Evolutionary conservation across 2,329 filamentous ascomycete genomes (phyloP), one percentile per base, ranked within the genome.

Genomic region (Phaeosphaeriaceae sp.): DNA sequence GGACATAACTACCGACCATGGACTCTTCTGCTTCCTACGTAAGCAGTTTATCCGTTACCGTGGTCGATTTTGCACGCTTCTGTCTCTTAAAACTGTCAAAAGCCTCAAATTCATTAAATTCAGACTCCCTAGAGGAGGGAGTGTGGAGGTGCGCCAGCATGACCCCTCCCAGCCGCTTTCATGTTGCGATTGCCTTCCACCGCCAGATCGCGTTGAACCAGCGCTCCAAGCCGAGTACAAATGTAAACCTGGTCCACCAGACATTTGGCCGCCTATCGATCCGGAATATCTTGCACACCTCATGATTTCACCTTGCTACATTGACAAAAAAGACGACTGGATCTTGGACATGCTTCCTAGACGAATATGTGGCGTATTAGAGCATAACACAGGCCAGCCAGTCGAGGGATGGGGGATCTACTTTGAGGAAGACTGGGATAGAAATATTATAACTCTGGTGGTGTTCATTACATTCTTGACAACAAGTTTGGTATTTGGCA

Each of bases 321-420:
- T 60, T 16, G 30, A 45, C n/a, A 46, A 55, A 20, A 17, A 50
- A 0, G 48, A 62, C 2, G 54, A 38, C 1, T 55, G 48, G 45
- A 50, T 65, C 4, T 29, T 63, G 0, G 38, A 56, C 12, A 58
- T 54, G 38, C 45, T 62, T 4, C 60, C 56, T 1, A 60, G 57
- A 21, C 56, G 55, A 2, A 56, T 35, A 1, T 46, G 38, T 20
- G 54, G 62, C 1, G 45, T 53, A 29, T 34, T 65, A 9, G 16
- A 43, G 3, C 53, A 39, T 3, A 37, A 44, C 11, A 21, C 39
- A 6, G 42, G 46, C 1, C 30, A 56, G 20, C 59, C 58, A 9
- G 55, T 50, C 6, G 54, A 61, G 32, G 58, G 60, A 12, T 65
- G 60, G 60, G 60, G 62, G 2, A 54, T 65, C 0, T 51, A 59